Percentiles rank a stretch among this genome's conserved stretches.
These are phyloP conservation scores for Sporopachydermia quercuum DNA, from an alignment of 805 yeast species.

Conservation along the genomic window DNA sequence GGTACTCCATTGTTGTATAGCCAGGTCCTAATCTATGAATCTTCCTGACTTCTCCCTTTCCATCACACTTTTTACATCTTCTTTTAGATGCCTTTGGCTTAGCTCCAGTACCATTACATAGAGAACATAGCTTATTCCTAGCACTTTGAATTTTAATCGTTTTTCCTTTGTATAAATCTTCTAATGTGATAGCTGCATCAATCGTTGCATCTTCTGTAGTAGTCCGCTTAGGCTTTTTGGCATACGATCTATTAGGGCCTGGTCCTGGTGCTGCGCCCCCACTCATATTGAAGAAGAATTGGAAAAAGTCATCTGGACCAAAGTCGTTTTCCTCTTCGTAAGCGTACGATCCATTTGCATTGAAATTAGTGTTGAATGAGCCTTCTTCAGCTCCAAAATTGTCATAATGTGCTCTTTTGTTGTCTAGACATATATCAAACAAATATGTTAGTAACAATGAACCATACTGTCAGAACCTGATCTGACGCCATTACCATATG, in stretches of 20 bases:
- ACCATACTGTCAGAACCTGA: too few species aligned
- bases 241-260: slow-evolving; percentile 10
- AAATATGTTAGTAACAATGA: too few species aligned
- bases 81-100: slow-evolving; percentile 39
- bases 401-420: slow-evolving; percentile 43
- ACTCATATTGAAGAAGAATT: slow-evolving; percentile 43
- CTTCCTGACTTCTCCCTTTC: slow-evolving; percentile 48
- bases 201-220: slow-evolving; percentile 57
- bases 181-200: slow-evolving; percentile 48
- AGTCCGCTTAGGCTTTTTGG: slow-evolving; percentile 9
- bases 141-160: slow-evolving; percentile 57
- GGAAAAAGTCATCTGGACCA: slow-evolving; percentile 62
- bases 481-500: too few species aligned
- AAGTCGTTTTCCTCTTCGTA: slow-evolving; percentile 28
- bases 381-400: slow-evolving; percentile 32
- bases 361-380: slow-evolving; percentile 8
- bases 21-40: slow-evolving; percentile 63
- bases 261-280: slow-evolving; percentile 9
- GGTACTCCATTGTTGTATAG: slow-evolving; percentile 44
- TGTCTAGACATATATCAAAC: too few species aligned
- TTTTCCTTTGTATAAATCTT: slow-evolving; percentile 71
- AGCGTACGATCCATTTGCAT: slow-evolving; percentile 16
- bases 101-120: slow-evolving; percentile 70
- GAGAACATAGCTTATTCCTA: slow-evolving; percentile 55
- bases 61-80: slow-evolving; percentile 55